A percentile compares a stretch with the other conserved stretches of the same genome.
These are phyloP conservation scores for Tolypocladium inflatum DNA, from an alignment of 2,329 filamentous ascomycete genomes.

Conservation along the genomic window DNA sequence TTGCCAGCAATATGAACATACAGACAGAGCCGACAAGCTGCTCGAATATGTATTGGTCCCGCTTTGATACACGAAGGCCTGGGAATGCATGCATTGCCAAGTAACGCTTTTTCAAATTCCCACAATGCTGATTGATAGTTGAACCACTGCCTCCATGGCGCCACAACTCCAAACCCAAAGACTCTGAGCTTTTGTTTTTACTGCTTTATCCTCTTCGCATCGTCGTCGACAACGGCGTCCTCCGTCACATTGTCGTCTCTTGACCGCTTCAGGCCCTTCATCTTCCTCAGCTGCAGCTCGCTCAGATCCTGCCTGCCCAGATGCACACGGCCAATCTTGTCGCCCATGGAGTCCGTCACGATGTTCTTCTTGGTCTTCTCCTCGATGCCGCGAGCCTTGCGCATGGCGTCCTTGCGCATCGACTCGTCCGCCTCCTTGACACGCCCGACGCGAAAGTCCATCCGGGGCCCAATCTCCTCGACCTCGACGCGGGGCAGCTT, in stretches of 20 bases:
- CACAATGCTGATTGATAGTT: background rate
- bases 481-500: constrained; percentile 84
- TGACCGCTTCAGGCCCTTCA: constrained; percentile 93
- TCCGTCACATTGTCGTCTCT: constrained; percentile 49
- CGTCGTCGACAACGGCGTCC: constrained; percentile 28
- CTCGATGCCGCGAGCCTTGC: constrained; percentile 66
- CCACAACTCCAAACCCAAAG: constrained; percentile 13
- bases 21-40: background rate
- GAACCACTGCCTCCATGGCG: background rate
- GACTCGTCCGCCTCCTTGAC: constrained; percentile 67
- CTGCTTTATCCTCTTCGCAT: constrained; percentile 26
- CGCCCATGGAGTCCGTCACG: constrained; percentile 79
- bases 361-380: constrained; percentile 95
- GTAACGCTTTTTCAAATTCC: background rate
- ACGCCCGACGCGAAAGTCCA: constrained; percentile 83
- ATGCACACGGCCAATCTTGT: constrained; percentile 93
- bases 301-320: constrained; percentile 81
- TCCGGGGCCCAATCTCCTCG: constrained; percentile 88
- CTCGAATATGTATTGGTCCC: background rate
- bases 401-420: constrained; percentile 83
- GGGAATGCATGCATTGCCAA: background rate
- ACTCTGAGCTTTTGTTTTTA: constrained; percentile 6
- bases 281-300: constrained; percentile 90
- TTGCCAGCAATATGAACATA: background rate
- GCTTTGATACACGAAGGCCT: background rate